Evolutionary conservation across 164 flowering plant genomes (phyloP).

Genomic region (Nymphaea colorata): DNA sequence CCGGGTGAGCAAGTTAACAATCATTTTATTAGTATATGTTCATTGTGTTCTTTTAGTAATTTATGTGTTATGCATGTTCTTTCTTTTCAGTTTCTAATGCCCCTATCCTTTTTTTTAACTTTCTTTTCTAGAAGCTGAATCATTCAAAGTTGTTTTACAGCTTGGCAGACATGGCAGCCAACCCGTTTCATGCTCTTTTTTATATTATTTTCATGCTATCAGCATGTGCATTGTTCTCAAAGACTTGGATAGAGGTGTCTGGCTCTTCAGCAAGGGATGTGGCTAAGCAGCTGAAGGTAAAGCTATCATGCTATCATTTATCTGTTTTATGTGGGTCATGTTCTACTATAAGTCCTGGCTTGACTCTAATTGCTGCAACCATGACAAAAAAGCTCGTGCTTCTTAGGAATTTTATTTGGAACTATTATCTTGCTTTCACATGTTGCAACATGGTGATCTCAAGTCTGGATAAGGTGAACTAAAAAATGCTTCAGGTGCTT

Average conservation of each 20-base stretch:
- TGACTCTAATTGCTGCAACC: too few relatives aligned
- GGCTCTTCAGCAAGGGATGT: slow-evolving; percentile 80
- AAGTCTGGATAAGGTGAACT: too few relatives aligned
- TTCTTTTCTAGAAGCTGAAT: background rate
- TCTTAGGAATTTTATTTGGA: too few relatives aligned
- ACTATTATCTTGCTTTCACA: too few relatives aligned
- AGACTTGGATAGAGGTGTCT: slow-evolving; percentile 85
- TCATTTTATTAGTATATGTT: background rate
- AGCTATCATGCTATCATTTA: background rate
- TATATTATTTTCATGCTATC: slow-evolving; percentile 70
- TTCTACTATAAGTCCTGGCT: background rate
- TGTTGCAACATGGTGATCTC: too few relatives aligned
- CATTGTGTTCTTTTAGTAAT: too few relatives aligned
- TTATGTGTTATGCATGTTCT: background rate
- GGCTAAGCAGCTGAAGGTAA: slow-evolving; percentile 77
- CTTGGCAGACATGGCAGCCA: slow-evolving; percentile 39
- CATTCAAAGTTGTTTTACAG: slow-evolving; percentile 9
- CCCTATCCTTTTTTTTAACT: background rate
- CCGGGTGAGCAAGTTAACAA: slow-evolving; percentile 20
- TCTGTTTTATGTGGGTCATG: background rate
- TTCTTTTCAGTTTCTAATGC: background rate
- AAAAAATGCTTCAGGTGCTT: too few relatives aligned
- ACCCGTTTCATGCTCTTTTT: slow-evolving; percentile 54
- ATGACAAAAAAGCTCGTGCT: too few relatives aligned
- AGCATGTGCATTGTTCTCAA: slow-evolving; percentile 77